A percentile compares a stretch with the other conserved stretches of the same genome.
These are phyloP conservation scores for Astragalus membranaceus DNA, from an alignment of 306 rosid species.

Conservation along the genomic window DNA sequence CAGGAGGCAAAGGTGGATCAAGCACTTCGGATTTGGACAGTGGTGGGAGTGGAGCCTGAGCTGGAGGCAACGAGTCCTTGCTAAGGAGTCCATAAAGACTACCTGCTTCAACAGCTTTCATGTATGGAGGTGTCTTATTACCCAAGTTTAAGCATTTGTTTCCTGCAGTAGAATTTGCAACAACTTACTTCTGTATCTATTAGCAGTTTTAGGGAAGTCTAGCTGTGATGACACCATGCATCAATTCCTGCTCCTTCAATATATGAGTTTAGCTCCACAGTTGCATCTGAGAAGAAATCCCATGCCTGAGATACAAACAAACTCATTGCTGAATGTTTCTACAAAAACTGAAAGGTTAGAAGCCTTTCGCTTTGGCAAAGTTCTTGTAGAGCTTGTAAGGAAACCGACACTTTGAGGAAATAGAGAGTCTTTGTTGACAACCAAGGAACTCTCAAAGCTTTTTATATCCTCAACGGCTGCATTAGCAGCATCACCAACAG, in stretches of 20 bases:
- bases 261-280: conserved; percentile 72
- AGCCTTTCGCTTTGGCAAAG: conserved; percentile 34
- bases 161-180: conserved; percentile 43
- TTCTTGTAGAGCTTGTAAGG: conserved; percentile 25
- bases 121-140: conserved; percentile 37
- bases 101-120: conserved; percentile 49
- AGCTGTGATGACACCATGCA: conserved; percentile 82
- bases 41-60: conserved; percentile 54
- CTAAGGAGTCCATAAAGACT: conserved; percentile 29
- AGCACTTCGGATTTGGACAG: conserved; percentile 42
- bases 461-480: conserved; percentile 55
- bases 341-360: conserved; percentile 61
- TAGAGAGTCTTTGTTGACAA: conserved; percentile 54
- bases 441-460: conserved; percentile 58
- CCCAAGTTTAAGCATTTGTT: conserved; percentile 45
- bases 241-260: conserved; percentile 27
- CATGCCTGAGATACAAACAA: conserved; percentile 82
- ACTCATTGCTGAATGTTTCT: conserved; percentile 85
- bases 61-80: conserved; percentile 34
- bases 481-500: conserved; percentile 34
- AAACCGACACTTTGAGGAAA: conserved; percentile 21
- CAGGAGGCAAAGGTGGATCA: conserved; percentile 71
- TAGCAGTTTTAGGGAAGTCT: conserved; percentile 73
- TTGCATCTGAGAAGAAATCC: conserved; percentile 90
- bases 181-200: conserved; percentile 81